Base-by-base conservation (phyloP, 352 stramenopile species). In the Pythium plurisporium region DNA sequence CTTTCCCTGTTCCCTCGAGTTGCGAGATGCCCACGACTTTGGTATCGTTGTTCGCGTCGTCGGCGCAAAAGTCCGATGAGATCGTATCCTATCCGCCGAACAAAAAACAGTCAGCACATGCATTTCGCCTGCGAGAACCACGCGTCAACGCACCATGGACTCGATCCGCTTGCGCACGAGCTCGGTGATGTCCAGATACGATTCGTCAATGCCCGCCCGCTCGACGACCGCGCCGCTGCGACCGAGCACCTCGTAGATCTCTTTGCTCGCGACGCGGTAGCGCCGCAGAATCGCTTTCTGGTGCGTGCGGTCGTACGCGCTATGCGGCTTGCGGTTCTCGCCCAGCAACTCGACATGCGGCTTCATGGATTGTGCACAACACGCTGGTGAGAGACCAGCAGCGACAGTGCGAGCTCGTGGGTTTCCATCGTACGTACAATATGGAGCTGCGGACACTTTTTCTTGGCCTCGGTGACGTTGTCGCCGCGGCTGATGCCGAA, bases 291-390 rank as follows among this genome's bases (percentile, higher is more conserved):
- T 89, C 19, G 82, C 85, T 41, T 92, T 94, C 50, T 92, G 85
- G 47, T 91, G 73, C n/a, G 72, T 77, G 17, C 82, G 80, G 22
- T 92, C 82, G 40, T 81, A 91, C 33, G 62, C 54, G 42, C 85
- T 74, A 2, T 72, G 79, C 5, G 71, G 72, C 51, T 77, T 78
- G 34, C 73, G 79, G 51, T 89, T 91, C 57, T 94, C 82, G 11
- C 84, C 84, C 6, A 94, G 53, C 1, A 82, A 86, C 55, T 94
- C 84, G 14, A 94, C 84, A 66, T 94, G 84, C 12, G 82, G 84
- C 84, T 94, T n/a, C n/a, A n/a, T n/a, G n/a, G n/a, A n/a, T n/a
- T n/a, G n/a, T n/a, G n/a, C n/a, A n/a, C n/a, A n/a, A n/a, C n/a
- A n/a, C n/a, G n/a, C n/a, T n/a, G n/a, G n/a, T n/a, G n/a, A n/a